A percentile compares a stretch with the other conserved stretches of the same genome.
Conservation (phyloP, 179 eudicot species). For the Beta macrorhiza region DNA sequence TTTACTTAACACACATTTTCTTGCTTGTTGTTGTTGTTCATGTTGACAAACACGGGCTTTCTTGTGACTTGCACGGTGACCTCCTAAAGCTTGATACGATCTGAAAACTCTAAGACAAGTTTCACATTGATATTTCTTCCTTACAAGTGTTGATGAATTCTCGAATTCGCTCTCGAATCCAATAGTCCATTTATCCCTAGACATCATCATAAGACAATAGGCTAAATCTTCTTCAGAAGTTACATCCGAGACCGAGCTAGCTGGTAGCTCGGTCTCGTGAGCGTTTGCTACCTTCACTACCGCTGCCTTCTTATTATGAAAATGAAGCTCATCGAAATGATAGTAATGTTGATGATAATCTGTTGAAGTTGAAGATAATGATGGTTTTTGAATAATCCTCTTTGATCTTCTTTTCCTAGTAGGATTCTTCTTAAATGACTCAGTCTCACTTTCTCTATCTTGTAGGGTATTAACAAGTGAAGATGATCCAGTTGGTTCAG, state of each 20-base stretch:
- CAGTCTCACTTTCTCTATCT: constrained; percentile 57
- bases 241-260: constrained; percentile 53
- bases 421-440: constrained; percentile 43
- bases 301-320: too few species aligned
- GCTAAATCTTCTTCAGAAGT: constrained; percentile 72
- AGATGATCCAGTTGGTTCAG: not conserved
- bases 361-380: constrained; percentile 12
- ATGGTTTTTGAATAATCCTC: constrained; percentile 23
- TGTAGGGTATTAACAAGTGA: constrained; percentile 31
- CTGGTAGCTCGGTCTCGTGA: constrained; percentile 13
- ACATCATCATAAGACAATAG: constrained; percentile 68
- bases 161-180: too few species aligned
- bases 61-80: constrained; percentile 77
- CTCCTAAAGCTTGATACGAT: constrained; percentile 78
- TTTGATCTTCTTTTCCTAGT: constrained; percentile 38
- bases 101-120: constrained; percentile 53
- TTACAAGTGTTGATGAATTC: not conserved
- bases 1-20: not conserved
- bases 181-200: constrained; percentile 58
- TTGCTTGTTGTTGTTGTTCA: too few species aligned
- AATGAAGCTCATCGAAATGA: not conserved
- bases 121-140: constrained; percentile 51
- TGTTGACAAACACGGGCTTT: constrained; percentile 23
- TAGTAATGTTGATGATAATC: not conserved
- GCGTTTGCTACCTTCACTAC: too few species aligned